These are phyloP conservation scores for Aspergillus ellipticus DNA, from an alignment of 495 filamentous ascomycete genomes.

Conservation along the genomic window DNA sequence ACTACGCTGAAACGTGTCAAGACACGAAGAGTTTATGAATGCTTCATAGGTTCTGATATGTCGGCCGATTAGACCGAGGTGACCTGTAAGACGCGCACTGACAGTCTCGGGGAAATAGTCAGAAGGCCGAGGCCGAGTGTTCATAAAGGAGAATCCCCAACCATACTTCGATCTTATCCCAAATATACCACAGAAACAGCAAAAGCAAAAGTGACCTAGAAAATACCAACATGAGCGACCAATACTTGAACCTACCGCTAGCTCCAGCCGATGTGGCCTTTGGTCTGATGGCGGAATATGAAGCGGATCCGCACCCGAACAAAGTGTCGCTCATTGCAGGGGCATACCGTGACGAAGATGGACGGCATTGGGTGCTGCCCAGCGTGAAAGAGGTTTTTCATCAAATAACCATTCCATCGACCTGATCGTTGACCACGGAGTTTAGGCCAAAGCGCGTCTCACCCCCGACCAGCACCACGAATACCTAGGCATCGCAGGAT, in stretches of 20 bases:
- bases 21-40: no score
- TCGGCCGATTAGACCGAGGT: neutral
- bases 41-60: no score
- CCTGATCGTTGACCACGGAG: neutral
- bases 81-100: no score
- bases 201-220: neutral
- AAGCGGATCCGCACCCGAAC: conserved; percentile 3
- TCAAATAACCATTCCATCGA: neutral
- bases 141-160: neutral
- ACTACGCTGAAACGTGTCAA: no score
- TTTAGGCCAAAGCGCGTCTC: conserved; percentile 11
- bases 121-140: neutral
- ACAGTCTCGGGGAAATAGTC: neutral
- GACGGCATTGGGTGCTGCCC: conserved; percentile 31
- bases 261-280: conserved; percentile 15
- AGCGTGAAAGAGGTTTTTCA: conserved; percentile 20
- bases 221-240: neutral
- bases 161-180: neutral
- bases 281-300: conserved; percentile 12
- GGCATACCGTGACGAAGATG: conserved; percentile 31
- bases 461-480: conserved; percentile 11
- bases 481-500: conserved; percentile 17
- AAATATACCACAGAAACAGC: neutral
- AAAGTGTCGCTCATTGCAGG: conserved; percentile 24
- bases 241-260: neutral